phyloP scores from a whole-genome alignment of 306 rosid species.

The Pueraria montana region DNA sequence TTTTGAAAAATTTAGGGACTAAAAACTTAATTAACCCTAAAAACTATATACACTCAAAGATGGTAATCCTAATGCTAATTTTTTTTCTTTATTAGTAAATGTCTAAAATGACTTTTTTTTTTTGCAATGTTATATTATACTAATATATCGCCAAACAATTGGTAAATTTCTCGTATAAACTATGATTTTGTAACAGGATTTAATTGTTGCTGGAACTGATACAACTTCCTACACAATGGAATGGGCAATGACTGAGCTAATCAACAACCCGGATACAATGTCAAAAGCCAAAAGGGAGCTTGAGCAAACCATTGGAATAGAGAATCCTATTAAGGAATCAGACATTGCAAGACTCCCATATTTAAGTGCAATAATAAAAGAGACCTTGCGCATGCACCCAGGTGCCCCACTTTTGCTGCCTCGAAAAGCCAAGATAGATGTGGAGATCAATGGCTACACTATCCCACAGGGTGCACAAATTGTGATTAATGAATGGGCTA shows the following conservation, averaged over 20 bases:
- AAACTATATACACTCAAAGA: no score
- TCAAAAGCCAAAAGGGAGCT: conserved; percentile 39
- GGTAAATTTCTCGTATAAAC: no score
- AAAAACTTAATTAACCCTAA: no score
- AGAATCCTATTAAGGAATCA: conserved; percentile 31
- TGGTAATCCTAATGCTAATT: no score
- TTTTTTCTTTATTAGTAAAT: no score
- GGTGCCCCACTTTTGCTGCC: conserved; percentile 27
- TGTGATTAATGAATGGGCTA: conserved; percentile 40
- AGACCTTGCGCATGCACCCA: conserved; percentile 39
- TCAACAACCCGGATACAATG: conserved; percentile 9
- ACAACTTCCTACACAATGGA: conserved; percentile 35
- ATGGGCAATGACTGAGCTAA: conserved; percentile 34
- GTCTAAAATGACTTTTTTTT: no score
- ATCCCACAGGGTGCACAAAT: not conserved
- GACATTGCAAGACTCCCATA: conserved; percentile 41
- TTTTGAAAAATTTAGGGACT: no score
- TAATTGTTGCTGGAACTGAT: conserved; percentile 42
- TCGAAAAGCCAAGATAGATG: no score
- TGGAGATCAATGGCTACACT: no score
- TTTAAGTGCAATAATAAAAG: conserved; percentile 43
- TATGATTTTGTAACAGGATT: conserved; percentile 29
- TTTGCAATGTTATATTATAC: no score
- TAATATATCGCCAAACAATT: no score
- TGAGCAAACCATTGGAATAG: conserved; percentile 30